These are phyloP conservation scores for Crithidia mellificae DNA, from an alignment of 208 protist species.

Conservation along the genomic window DNA sequence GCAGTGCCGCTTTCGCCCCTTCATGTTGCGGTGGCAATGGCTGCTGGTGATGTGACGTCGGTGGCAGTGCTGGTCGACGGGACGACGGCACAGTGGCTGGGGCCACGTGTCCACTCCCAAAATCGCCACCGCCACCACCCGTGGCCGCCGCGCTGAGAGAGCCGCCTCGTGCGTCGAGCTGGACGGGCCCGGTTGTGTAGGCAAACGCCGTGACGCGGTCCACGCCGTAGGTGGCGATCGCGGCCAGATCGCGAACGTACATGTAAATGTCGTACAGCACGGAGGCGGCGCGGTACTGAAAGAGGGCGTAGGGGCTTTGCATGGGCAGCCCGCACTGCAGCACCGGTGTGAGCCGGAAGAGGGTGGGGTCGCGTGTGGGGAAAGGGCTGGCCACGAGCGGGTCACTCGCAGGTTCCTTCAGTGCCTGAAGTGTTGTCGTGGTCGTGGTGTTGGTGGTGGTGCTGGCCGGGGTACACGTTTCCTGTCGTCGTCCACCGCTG, in stretches of 20 bases:
- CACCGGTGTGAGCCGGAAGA: constrained; percentile 74
- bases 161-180: not conserved
- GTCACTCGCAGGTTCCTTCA: not conserved
- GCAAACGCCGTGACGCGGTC: constrained; percentile 48
- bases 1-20: not conserved
- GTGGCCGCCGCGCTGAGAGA: too few species aligned
- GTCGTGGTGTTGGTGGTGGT: too few species aligned
- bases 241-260: constrained; percentile 67
- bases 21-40: not conserved
- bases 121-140: not conserved
- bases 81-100: too few species aligned
- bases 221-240: constrained; percentile 69
- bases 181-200: not conserved
- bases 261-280: constrained; percentile 57
- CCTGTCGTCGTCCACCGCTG: not conserved
- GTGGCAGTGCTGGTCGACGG: too few species aligned
- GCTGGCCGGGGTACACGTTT: not conserved
- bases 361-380: constrained; percentile 63
- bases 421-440: too few species aligned
- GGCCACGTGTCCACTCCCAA: too few species aligned
- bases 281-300: constrained; percentile 53
- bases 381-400: constrained; percentile 46
- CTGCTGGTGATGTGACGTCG: not conserved
- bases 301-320: constrained; percentile 58
- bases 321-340: constrained; percentile 53